Conservation (phyloP, 371 early-diverging fungal species). For the Catenaria anguillulae region DNA sequence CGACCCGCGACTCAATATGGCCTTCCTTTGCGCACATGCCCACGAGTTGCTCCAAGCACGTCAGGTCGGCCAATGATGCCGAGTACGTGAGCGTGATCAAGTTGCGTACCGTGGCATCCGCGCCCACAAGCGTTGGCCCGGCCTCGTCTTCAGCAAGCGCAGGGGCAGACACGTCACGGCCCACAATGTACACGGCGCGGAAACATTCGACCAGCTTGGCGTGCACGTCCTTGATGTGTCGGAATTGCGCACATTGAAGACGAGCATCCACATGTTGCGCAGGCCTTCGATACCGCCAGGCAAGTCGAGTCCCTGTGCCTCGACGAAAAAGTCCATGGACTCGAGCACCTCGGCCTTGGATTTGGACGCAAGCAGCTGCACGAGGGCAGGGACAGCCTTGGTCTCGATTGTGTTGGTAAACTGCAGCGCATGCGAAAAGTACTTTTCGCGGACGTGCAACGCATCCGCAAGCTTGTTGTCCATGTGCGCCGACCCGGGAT, state of each 20-base stretch:
- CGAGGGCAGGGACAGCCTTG: conserved; percentile 49
- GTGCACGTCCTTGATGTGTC: conserved; percentile 43
- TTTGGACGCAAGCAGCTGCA: conserved; percentile 72
- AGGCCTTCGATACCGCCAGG: conserved; percentile 67
- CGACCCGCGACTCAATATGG: conserved; percentile 42
- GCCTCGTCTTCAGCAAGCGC: conserved; percentile 13
- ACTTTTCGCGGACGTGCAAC: conserved; percentile 48
- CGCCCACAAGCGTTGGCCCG: not conserved
- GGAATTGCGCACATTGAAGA: conserved; percentile 35
- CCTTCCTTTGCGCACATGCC: conserved; percentile 47
- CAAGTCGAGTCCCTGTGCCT: conserved; percentile 63
- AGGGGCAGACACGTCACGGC: too few species aligned
- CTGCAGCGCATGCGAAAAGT: conserved; percentile 68
- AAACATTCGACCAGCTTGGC: conserved; percentile 64
- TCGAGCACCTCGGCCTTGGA: conserved; percentile 83
- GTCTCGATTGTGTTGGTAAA: conserved; percentile 62
- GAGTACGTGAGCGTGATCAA: conserved; percentile 45
- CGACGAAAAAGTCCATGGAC: conserved; percentile 84
- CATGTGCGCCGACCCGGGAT: not conserved
- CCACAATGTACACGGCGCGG: conserved; percentile 57
- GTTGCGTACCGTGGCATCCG: conserved; percentile 32
- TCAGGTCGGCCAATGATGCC: conserved; percentile 78
- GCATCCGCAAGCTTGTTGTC: conserved; percentile 27
- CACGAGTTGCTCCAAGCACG: conserved; percentile 80
- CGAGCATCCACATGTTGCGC: conserved; percentile 81